Percentiles rank a stretch among this genome's conserved stretches.
Conservation (phyloP, 2,329 filamentous ascomycete genomes). For the Aspergillus chevalieri region DNA sequence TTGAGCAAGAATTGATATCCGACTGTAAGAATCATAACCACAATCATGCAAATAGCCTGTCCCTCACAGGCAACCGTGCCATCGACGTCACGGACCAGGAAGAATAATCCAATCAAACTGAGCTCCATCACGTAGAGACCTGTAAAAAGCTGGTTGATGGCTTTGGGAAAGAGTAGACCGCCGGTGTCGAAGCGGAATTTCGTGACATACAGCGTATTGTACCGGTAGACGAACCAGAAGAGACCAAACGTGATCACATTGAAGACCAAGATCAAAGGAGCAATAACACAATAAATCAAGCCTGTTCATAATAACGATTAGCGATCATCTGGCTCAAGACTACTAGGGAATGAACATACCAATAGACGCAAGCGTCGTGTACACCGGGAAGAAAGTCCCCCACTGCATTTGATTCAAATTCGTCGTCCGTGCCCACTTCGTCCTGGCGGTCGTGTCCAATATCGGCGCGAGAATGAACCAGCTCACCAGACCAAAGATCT, state of each 20-base stretch:
- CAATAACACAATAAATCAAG: slow-evolving; percentile 79
- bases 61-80: slow-evolving; percentile 56
- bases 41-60: slow-evolving; percentile 80
- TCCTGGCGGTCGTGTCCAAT: slow-evolving; percentile 70
- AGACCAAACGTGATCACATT: slow-evolving; percentile 86
- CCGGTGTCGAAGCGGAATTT: slow-evolving; percentile 87
- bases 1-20: slow-evolving; percentile 79
- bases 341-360: slow-evolving; percentile 40
- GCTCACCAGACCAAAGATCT: slow-evolving; percentile 68
- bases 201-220: slow-evolving; percentile 91
- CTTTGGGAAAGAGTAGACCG: slow-evolving; percentile 81
- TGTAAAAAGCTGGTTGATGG: slow-evolving; percentile 92
- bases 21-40: slow-evolving; percentile 63
- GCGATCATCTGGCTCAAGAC: neutral
- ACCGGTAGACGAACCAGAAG: slow-evolving; percentile 93
- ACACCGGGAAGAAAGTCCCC: slow-evolving; percentile 92
- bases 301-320: slow-evolving; percentile 29
- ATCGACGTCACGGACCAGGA: slow-evolving; percentile 60
- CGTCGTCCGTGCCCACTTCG: slow-evolving; percentile 83
- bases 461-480: slow-evolving; percentile 80
- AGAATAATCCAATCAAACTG: slow-evolving; percentile 82
- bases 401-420: slow-evolving; percentile 71
- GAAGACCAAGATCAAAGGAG: slow-evolving; percentile 86
- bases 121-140: slow-evolving; percentile 94
- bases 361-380: slow-evolving; percentile 94